Evolutionary conservation across 129 eudicot genomes (phyloP), one percentile per base, ranked within the genome.

Genomic region (Logfia minima): DNA sequence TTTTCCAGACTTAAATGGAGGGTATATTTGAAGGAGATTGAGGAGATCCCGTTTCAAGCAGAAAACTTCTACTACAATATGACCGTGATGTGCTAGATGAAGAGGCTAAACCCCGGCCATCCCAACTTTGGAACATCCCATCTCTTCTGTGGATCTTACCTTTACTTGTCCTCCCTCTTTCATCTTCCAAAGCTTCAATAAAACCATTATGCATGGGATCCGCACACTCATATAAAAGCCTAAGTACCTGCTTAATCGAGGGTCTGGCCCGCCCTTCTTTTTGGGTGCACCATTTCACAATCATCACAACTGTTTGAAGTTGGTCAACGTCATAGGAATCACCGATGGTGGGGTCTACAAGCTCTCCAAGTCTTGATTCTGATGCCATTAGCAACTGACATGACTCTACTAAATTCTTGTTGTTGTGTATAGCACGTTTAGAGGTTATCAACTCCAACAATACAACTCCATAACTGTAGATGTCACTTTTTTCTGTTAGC

Each of bases 401-500:
- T 84, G 90, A 85, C 51, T 95, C 99, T n/a, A 95, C 88, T 53
- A 95, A 55, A 80, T 95, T 95, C 77, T 58, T 85, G 89, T 89
- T 85, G 55, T 95, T 90, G 61, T 91, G 96, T 74, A 95, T 77
- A 41, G 93, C 99, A 67, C 80, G 80, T 83, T 86, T 87, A 56
- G 89, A 87, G 2, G 99, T 95, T 56, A 95, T 34, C 13, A 95
- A 70, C 75, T 95, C 99, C 48, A 95, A 75, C 1, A 95, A 75
- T 16, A 95, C 96, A 17, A 95, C 94, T 3, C 97, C 99, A 28
- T 91, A 95, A 48, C 99, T 95, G 79, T 95, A 95, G n/a, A 95
- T 84, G 58, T 95, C 99, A 48, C 97, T 91, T 78, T 95, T 94
- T 59, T 89, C 97, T 2, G 99, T 91, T 41, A 95, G 92, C 76